Evolutionary conservation across 495 filamentous ascomycete genomes (phyloP), one percentile per base, ranked within the genome.

Genomic region (Daldinia loculata): DNA sequence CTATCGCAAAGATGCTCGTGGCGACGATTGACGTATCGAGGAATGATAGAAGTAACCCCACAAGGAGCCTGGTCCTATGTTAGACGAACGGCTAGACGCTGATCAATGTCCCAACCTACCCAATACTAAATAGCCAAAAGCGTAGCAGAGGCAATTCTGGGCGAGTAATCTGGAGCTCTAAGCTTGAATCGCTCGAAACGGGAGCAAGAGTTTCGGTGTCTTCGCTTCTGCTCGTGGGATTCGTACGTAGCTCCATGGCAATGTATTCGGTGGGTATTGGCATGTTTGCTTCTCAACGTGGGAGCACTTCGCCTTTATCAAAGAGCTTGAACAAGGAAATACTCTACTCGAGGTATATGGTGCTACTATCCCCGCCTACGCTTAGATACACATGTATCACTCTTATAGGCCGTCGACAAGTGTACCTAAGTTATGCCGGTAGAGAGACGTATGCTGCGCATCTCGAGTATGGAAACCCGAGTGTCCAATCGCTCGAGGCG

Each of bases 11-110:
- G 1, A 85, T 72, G 56, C 78, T 76, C 29, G 83, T 84, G 1
- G 83, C 81, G 6, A 85, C 79, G 29, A 85, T 84, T 27, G 83
- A 84, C 1, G 77, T 72, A 68, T 84, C 83, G 27, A 84, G 71
- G 63, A 82, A 75, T 24, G 77, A 76, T 22, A 82, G 70, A n/a
- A 82, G 74, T 7, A 81, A 74, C 12, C 78, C 79, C 15, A 70
- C 22, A 3, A 67, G 64, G 22, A 77, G 63, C 27, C 75, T 77
- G 38, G 1, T 57, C 12, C 32, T 9, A 19, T 30, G 68, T 77
- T 17, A 77, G 72, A 62, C 7, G 17, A 29, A 24, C n/a, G 24
- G 29, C 7, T 53, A n/a, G 24, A 55, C 29, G 24, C 39, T 38
- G 24, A 27, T 43, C 22, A 45, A 39, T 26, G 45, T n/a, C 26